Base-by-base conservation (phyloP, 441 rosid genomes). In the Capsella rubella region DNA sequence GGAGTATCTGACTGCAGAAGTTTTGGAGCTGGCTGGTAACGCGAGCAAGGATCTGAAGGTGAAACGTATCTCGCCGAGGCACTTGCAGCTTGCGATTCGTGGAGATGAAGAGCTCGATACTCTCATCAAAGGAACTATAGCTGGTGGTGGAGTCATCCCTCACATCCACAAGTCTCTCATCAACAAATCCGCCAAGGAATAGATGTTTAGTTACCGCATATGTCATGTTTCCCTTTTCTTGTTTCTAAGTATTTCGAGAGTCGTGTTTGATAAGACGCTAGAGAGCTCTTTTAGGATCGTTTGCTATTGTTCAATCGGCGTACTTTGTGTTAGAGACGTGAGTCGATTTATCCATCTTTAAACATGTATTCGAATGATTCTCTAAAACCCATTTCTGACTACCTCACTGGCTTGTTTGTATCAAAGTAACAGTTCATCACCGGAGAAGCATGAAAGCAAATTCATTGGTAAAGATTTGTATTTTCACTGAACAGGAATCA, bases 151-250 rank as follows among this genome's bases (percentile, higher is more conserved):
- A 11, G 97, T 93, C 73, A 93, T 93, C 34, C 98, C 98, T 0
- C 97, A 91, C 82, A 93, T 93, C 74, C 98, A 93, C 87, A 91
- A 93, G 75, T 89, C 97, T 12, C 96, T 93, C 67, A 91, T 93
- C 85, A 91, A 91, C 87, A 93, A 93, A 67, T 88, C 96, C 56
- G 80, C 96, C 51, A 91, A 91, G 71, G 97, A 93, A 84, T 91
- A 86, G 84, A 78, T 8, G 42, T 32, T 50, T 60, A 50, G 67
- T 49, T n/a, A 45, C 15, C 21, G 40, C 42, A 11, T 52, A 39
- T 59, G 15, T 1, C 31, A 10, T 28, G 65, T 14, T 21, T 59
- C 21, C 45, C 45, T n/a, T 70, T 55, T 47, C 10, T 52, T 69
- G 43, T 61, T 75, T 62, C 51, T 43, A 51, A 66, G 46, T 66